Conservation (phyloP, 371 early-diverging fungal species). For the Mucor irregularis region DNA sequence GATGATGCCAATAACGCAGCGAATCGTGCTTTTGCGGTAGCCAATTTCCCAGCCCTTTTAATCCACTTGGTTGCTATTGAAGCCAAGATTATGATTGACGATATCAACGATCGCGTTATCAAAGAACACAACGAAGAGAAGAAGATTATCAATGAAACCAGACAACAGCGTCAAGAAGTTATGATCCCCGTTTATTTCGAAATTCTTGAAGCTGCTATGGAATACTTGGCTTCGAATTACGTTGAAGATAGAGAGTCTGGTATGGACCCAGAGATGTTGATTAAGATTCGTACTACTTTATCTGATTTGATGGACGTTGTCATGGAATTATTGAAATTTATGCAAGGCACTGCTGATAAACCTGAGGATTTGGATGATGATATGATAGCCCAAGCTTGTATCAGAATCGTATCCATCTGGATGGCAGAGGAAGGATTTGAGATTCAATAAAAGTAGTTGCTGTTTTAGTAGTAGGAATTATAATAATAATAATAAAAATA, state of each 20-base stretch:
- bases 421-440: constrained; percentile 52
- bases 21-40: constrained; percentile 19
- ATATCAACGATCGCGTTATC: constrained; percentile 35
- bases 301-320: constrained; percentile 48
- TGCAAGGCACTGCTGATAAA: constrained; percentile 28
- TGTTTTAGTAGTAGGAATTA: too few relatives aligned
- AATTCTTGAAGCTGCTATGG: constrained; percentile 48
- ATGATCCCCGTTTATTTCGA: constrained; percentile 50
- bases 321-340: constrained; percentile 38
- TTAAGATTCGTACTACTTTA: constrained; percentile 41
- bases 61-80: constrained; percentile 53
- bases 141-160: constrained; percentile 11
- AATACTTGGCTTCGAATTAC: constrained; percentile 26
- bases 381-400: constrained; percentile 45
- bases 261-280: constrained; percentile 44
- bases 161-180: constrained; percentile 28
- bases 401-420: constrained; percentile 43
- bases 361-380: constrained; percentile 30
- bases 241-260: constrained; percentile 13
- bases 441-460: constrained; percentile 17
- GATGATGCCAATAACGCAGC: constrained; percentile 4
- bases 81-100: constrained; percentile 52
- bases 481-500: constrained; percentile 2
- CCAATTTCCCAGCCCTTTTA: constrained; percentile 46
- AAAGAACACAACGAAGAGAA: constrained; percentile 23